Evolutionary conservation across 2,329 filamentous ascomycete species (phyloP), one percentile per base, ranked within the genome.

Genomic region (Chrysosporium queenslandicum): DNA sequence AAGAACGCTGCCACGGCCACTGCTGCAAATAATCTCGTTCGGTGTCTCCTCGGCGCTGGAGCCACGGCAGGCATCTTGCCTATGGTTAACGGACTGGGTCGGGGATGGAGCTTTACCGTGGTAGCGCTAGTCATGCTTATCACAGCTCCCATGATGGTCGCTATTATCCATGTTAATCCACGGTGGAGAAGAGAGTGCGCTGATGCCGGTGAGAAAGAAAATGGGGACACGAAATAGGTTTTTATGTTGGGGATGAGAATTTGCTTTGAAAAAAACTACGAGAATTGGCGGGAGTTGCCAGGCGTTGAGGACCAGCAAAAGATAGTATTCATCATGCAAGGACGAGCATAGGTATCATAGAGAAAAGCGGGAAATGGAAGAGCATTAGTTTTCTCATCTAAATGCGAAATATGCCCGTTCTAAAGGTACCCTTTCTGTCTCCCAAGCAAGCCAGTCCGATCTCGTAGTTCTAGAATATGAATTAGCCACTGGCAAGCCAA

Each of bases 391-490:
- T 30, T 14, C 55, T 66, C 57, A 71, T 54, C 63, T 61, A 55
- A 85, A 73, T 23, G 80, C 82, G 58, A 80, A 75, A 55, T 83
- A 76, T 7, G 83, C 82, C 56, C 76, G 71, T 65, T 90, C 85
- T 57, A 85, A 60, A 14, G 84, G 78, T 58, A 81, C 76, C 64
- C 86, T 78, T 66, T 86, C 81, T 16, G 77, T 76, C 68, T 98
- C 92, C 92, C 92, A 98, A 53, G 91, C 91, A 62, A 98, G 74
- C 92, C 92, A 98, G 69, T 98, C 92, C 59, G 89, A 95, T 66
- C 88, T 83, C 55, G 92, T 97, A 50, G 92, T 98, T 62, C 87
- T 92, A 52, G 29, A 23, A 27, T 20, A 16, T 4, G 25, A 16
- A 57, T 68, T 56, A 68, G 60, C 50, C 51, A 42, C 27, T 37